Conservation (phyloP, 495 filamentous ascomycete species). For the Annulohypoxylon moriforme region DNA sequence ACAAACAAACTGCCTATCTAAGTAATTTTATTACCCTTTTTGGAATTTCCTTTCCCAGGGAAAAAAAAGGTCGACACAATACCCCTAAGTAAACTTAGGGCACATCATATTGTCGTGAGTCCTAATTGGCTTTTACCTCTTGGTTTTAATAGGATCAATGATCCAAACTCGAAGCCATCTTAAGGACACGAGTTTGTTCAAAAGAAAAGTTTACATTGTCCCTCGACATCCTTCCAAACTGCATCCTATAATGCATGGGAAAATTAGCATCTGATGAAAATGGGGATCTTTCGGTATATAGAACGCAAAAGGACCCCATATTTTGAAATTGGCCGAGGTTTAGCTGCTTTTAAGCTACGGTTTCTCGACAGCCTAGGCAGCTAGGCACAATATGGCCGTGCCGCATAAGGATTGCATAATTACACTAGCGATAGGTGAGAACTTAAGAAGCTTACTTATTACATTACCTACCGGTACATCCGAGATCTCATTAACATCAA, state of each 20-base stretch:
- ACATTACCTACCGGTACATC: background rate
- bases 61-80: too few relatives aligned
- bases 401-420: slow-evolving; percentile 3
- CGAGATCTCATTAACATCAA: background rate
- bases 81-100: too few relatives aligned
- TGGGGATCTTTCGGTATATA: slow-evolving; percentile 9
- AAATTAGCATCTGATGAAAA: background rate
- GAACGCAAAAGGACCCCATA: slow-evolving; percentile 21
- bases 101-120: background rate
- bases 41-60: too few relatives aligned
- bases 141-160: background rate
- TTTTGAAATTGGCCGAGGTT: slow-evolving; percentile 39
- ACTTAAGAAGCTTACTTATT: background rate
- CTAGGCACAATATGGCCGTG: background rate
- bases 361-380: background rate
- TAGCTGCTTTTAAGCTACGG: background rate
- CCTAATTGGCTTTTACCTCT: background rate
- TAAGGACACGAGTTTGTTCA: background rate
- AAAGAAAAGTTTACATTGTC: background rate
- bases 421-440: background rate
- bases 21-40: too few relatives aligned
- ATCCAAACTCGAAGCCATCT: background rate
- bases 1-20: too few relatives aligned
- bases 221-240: background rate
- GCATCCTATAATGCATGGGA: background rate